These are phyloP conservation scores for Citrus cavaleriei DNA, from an alignment of 345 rosid genomes.

Conservation along the genomic window DNA sequence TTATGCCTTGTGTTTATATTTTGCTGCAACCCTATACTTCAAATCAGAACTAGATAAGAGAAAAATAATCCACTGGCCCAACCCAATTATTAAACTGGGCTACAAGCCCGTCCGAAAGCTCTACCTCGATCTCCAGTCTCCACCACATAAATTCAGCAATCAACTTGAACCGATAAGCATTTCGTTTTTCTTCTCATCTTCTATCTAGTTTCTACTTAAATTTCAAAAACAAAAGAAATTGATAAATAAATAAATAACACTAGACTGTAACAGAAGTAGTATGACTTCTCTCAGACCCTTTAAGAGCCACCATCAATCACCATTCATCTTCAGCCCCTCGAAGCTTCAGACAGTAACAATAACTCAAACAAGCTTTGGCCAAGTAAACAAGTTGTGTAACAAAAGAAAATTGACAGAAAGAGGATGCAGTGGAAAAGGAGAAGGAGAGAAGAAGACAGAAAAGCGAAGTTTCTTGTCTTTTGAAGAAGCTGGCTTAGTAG, in stretches of 20 bases:
- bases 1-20: too few species aligned
- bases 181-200: background rate
- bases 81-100: too few species aligned
- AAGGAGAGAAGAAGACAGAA: conserved; percentile 35
- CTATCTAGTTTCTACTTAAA: background rate
- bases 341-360: conserved; percentile 2
- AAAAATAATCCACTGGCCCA: too few species aligned
- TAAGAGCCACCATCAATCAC: conserved; percentile 16
- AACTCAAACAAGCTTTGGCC: conserved; percentile 9
- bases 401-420: conserved; percentile 20
- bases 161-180: conserved; percentile 2
- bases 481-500: conserved; percentile 93
- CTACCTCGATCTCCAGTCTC: conserved; percentile 14
- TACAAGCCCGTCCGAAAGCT: background rate
- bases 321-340: conserved; percentile 12
- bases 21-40: too few species aligned
- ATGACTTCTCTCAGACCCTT: conserved; percentile 28
- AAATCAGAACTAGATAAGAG: too few species aligned
- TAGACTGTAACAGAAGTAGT: background rate
- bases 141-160: conserved; percentile 20
- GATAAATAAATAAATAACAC: background rate
- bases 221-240: background rate
- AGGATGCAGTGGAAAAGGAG: conserved; percentile 34
- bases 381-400: background rate
- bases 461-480: conserved; percentile 52